Evolutionary conservation across 148 eudicot genomes (phyloP).

Genomic region (Talinum fruticosum): DNA sequence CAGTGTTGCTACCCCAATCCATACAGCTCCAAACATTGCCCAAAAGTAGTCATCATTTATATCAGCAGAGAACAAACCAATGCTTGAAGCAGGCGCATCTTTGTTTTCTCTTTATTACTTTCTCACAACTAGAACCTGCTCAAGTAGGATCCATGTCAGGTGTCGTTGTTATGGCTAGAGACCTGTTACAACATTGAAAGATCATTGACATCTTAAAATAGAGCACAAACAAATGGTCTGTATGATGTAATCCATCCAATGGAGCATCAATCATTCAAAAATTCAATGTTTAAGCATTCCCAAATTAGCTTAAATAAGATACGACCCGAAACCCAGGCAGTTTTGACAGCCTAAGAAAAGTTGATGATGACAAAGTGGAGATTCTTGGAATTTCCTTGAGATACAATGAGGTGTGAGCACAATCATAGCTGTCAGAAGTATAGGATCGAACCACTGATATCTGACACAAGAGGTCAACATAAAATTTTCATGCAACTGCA

Average conservation of each 20-base stretch:
- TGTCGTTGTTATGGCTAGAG: background rate
- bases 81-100: constrained; percentile 1
- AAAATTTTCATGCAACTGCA: background rate
- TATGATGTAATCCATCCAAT: background rate
- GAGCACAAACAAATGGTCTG: background rate
- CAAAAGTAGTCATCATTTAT: background rate
- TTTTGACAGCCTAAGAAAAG: background rate
- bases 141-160: background rate
- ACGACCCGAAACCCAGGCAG: background rate
- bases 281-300: background rate
- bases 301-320: background rate
- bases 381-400: background rate
- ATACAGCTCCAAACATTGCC: constrained; percentile 29
- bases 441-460: background rate
- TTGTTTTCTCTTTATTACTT: background rate
- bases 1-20: constrained; percentile 54
- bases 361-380: background rate
- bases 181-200: background rate
- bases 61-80: background rate
- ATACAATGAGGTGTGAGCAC: background rate
- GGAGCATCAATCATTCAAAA: background rate
- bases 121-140: background rate
- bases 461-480: background rate
- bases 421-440: background rate
- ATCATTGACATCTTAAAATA: background rate